Percentiles rank a stretch among this genome's conserved stretches.
These are phyloP conservation scores for Cenchrus purpureus DNA, from an alignment of 176 grass and related monocot genomes.

Conservation along the genomic window DNA sequence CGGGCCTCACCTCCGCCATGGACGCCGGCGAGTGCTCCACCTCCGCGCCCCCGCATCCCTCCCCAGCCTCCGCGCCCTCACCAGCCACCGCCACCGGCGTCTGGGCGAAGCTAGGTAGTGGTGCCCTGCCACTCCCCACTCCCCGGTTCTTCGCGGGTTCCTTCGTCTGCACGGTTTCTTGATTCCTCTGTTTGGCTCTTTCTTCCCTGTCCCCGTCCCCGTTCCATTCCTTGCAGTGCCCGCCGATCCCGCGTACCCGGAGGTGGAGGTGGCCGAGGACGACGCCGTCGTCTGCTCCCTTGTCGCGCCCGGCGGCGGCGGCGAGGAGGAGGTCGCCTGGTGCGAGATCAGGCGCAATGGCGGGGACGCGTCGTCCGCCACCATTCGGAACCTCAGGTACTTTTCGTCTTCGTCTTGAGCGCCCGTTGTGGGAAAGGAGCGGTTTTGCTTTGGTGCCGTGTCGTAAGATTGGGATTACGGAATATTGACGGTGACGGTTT, in stretches of 20 bases:
- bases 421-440: constrained; percentile 1
- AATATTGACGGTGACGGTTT: not conserved
- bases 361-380: constrained; percentile 45
- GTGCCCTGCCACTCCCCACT: not conserved
- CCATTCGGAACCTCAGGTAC: constrained; percentile 70
- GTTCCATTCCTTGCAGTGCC: constrained; percentile 56
- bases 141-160: not conserved
- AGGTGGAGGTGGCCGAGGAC: constrained; percentile 54
- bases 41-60: not conserved
- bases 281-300: constrained; percentile 65
- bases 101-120: constrained; percentile 85
- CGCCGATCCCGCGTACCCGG: constrained; percentile 50
- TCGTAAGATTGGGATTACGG: not conserved
- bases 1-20: constrained; percentile 32
- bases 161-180: constrained; percentile 43
- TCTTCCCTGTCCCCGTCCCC: not conserved
- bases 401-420: not conserved
- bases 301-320: constrained; percentile 17
- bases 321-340: constrained; percentile 60
- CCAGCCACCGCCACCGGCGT: not conserved
- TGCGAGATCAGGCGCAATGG: constrained; percentile 70
- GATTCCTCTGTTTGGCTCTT: constrained; percentile 28
- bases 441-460: constrained; percentile 7
- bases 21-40: constrained; percentile 79
- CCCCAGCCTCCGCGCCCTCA: not conserved